A percentile compares a stretch with the other conserved stretches of the same genome.
These are phyloP conservation scores for Mortierella sp. DNA, from an alignment of 371 early-diverging fungal genomes.

Conservation along the genomic window DNA sequence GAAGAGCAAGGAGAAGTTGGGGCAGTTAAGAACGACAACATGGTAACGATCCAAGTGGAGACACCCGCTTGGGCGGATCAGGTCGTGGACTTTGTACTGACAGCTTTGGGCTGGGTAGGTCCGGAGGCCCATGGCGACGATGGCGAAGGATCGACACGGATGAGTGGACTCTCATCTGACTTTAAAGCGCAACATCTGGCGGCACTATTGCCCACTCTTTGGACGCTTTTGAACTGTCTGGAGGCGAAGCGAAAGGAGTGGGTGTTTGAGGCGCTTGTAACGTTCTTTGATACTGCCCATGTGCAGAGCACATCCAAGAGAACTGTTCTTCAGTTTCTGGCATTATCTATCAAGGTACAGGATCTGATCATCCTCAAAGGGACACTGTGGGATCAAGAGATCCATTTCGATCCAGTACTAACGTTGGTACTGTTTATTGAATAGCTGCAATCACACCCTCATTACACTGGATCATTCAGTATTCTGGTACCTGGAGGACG, in stretches of 20 bases:
- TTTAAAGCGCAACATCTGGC: conserved; percentile 64
- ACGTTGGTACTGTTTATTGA: not conserved
- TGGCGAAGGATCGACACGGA: conserved; percentile 6
- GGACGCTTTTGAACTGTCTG: conserved; percentile 69
- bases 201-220: conserved; percentile 65
- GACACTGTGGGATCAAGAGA: too few relatives aligned
- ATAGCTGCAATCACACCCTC: conserved; percentile 52
- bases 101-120: conserved; percentile 57
- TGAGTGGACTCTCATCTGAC: conserved; percentile 45
- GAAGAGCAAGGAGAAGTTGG: conserved; percentile 16
- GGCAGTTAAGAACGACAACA: conserved; percentile 4
- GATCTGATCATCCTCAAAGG: too few relatives aligned
- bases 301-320: conserved; percentile 31
- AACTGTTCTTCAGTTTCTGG: conserved; percentile 35
- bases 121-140: conserved; percentile 27
- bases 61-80: conserved; percentile 63
- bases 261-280: conserved; percentile 56
- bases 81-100: conserved; percentile 65
- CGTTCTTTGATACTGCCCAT: conserved; percentile 35
- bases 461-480: conserved; percentile 48
- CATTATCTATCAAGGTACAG: conserved; percentile 43
- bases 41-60: conserved; percentile 34
- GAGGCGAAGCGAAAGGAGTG: conserved; percentile 52
- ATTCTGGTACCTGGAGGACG: conserved; percentile 37
- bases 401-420: too few relatives aligned